A percentile compares a stretch with the other conserved stretches of the same genome.
Conservation (phyloP, 768 basidiomycete genomes). For the Coprinopsis strossmayeri region DNA sequence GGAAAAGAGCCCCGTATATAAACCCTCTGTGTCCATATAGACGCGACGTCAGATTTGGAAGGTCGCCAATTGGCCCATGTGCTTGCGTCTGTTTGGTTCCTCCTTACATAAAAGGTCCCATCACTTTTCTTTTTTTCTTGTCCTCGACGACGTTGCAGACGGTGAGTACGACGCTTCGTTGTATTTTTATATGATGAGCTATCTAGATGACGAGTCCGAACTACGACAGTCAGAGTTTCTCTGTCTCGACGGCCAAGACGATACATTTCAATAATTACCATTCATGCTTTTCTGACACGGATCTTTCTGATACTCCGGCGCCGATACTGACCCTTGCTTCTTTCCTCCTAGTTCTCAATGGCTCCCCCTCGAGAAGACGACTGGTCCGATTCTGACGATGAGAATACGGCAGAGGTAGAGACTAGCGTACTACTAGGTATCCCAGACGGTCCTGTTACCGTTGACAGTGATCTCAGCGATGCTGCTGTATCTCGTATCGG, state of each 20-base stretch:
- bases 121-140: constrained; percentile 11
- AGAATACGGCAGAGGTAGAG: constrained; percentile 46
- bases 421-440: constrained; percentile 75
- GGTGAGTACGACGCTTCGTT: constrained; percentile 12
- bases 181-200: constrained; percentile 30
- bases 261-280: constrained; percentile 60
- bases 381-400: constrained; percentile 82
- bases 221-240: constrained; percentile 51
- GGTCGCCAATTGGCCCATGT: constrained; percentile 8
- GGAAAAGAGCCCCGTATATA: neutral
- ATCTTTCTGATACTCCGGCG: constrained; percentile 14
- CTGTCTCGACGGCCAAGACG: constrained; percentile 52
- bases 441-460: constrained; percentile 66
- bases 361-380: constrained; percentile 42
- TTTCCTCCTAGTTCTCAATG: constrained; percentile 22
- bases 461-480: constrained; percentile 55
- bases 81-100: constrained; percentile 22
- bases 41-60: constrained; percentile 3
- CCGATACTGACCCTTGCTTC: constrained; percentile 16
- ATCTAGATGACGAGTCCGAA: constrained; percentile 80
- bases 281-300: constrained; percentile 81
- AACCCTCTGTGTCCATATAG: no score
- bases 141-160: constrained; percentile 8
- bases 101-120: neutral
- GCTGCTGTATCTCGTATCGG: constrained; percentile 86